Evolutionary conservation across 2,329 filamentous ascomycete species (phyloP).

Genomic region (Verticillium albo-atrum): DNA sequence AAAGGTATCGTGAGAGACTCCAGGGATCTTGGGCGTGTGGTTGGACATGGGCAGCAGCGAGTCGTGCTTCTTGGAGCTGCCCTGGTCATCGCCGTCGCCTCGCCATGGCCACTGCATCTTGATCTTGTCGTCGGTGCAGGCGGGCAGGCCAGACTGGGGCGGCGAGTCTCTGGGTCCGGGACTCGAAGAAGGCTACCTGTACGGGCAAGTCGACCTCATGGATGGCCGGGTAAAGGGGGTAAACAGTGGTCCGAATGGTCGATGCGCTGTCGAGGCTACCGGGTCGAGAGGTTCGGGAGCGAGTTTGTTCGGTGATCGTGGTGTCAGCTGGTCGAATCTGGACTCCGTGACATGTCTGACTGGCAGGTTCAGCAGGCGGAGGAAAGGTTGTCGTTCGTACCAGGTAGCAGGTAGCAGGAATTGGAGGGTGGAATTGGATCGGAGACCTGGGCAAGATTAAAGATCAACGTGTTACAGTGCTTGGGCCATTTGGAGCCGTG

Average conservation of each 20-base stretch:
- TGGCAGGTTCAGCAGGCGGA: background rate
- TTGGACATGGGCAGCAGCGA: slow-evolving; percentile 28
- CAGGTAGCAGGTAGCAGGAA: background rate
- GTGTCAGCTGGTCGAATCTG: background rate
- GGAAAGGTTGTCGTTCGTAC: background rate
- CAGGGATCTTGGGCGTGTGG: slow-evolving; percentile 21
- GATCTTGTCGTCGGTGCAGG: slow-evolving; percentile 13
- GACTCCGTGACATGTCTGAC: background rate
- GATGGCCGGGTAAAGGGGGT: background rate
- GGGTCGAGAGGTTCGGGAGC: background rate
- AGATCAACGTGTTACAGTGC: slow-evolving; percentile 3
- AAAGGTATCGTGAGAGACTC: slow-evolving; percentile 11
- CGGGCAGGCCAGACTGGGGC: slow-evolving; percentile 8
- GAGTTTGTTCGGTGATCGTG: background rate
- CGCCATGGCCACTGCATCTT: slow-evolving; percentile 32
- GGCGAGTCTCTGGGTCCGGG: slow-evolving; percentile 1
- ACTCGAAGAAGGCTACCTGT: background rate
- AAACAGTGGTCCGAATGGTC: background rate
- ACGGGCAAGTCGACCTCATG: background rate
- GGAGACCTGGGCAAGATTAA: background rate
- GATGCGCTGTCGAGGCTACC: background rate
- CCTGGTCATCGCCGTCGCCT: slow-evolving; percentile 19
- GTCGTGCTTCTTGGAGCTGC: slow-evolving; percentile 19
- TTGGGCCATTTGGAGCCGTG: background rate
- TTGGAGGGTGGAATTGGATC: background rate